phyloP scores from a whole-genome alignment of 2,329 filamentous ascomycete genomes.

The Trichothecium sympodiale region DNA sequence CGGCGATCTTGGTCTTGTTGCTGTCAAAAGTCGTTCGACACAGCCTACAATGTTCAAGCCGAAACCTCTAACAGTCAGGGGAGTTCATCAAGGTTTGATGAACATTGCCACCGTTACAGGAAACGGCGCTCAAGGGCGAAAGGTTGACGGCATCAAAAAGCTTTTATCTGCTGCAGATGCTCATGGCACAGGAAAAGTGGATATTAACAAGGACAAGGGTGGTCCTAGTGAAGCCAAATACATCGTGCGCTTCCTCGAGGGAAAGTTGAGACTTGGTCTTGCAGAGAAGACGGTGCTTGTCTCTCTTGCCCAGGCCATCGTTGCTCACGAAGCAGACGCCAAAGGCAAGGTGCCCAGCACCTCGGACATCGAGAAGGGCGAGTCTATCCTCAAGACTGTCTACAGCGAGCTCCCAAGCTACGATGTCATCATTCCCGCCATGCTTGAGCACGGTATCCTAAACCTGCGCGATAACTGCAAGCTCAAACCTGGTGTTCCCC shows the following conservation, averaged over 20 bases:
- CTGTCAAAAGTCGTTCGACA: conserved; percentile 87
- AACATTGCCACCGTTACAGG: conserved; percentile 79
- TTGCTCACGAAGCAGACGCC: conserved; percentile 67
- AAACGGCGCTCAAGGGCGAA: conserved; percentile 77
- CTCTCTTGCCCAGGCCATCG: conserved; percentile 78
- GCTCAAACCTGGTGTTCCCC: conserved; percentile 80
- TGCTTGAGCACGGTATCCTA: conserved; percentile 77
- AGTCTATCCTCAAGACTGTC: conserved; percentile 77
- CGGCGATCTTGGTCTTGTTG: conserved; percentile 87
- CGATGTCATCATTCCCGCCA: conserved; percentile 84
- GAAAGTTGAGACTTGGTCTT: conserved; percentile 82
- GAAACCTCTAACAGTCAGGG: conserved; percentile 75
- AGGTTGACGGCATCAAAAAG: conserved; percentile 94
- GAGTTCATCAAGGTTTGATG: conserved; percentile 81
- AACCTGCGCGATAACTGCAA: conserved; percentile 78
- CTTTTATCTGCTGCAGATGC: conserved; percentile 83
- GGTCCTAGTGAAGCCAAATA: conserved; percentile 92
- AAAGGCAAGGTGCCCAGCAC: conserved; percentile 62
- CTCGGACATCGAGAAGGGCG: conserved; percentile 70
- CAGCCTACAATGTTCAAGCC: conserved; percentile 99
- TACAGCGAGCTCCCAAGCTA: conserved; percentile 94
- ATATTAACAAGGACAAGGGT: conserved; percentile 86
- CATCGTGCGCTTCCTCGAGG: conserved; percentile 84
- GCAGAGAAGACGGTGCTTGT: conserved; percentile 90
- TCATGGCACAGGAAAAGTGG: conserved; percentile 62